These are phyloP conservation scores for Skeletonema marinoi DNA, from an alignment of 108 stramenopile genomes.

Conservation along the genomic window DNA sequence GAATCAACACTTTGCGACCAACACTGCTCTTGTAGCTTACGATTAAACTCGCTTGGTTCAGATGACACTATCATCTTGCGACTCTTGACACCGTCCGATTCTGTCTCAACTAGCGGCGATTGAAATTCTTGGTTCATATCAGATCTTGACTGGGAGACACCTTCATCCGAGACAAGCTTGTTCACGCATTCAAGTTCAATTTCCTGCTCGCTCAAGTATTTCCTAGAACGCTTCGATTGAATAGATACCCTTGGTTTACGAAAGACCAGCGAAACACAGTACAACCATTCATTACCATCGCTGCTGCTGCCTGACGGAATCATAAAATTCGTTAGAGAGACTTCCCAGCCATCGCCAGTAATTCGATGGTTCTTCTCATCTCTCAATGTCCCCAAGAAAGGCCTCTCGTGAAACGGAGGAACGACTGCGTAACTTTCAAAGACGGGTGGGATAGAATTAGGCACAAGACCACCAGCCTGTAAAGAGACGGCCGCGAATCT, in stretches of 20 bases:
- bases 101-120: constrained; percentile 41
- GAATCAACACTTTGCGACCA: constrained; percentile 43
- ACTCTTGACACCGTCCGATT: constrained; percentile 15
- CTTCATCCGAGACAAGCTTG: constrained; percentile 13
- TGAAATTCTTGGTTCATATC: constrained; percentile 15
- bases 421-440: constrained; percentile 76
- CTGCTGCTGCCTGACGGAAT: constrained; percentile 63
- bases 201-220: constrained; percentile 6
- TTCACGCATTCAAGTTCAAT: constrained; percentile 8
- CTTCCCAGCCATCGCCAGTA: constrained; percentile 78
- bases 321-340: constrained; percentile 71
- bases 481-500: constrained; percentile 62
- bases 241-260: constrained; percentile 17
- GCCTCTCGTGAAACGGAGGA: constrained; percentile 50
- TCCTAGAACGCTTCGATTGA: not conserved
- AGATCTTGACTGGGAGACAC: not conserved
- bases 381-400: constrained; percentile 41
- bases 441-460: constrained; percentile 56
- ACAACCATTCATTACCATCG: constrained; percentile 55
- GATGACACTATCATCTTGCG: constrained; percentile 53
- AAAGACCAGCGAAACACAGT: constrained; percentile 78
- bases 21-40: constrained; percentile 41
- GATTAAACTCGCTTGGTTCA: constrained; percentile 54
- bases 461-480: constrained; percentile 12
- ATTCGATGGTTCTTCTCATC: constrained; percentile 18